Conservation (phyloP, 163 green algal species). For the Scenedesmus sp. region DNA sequence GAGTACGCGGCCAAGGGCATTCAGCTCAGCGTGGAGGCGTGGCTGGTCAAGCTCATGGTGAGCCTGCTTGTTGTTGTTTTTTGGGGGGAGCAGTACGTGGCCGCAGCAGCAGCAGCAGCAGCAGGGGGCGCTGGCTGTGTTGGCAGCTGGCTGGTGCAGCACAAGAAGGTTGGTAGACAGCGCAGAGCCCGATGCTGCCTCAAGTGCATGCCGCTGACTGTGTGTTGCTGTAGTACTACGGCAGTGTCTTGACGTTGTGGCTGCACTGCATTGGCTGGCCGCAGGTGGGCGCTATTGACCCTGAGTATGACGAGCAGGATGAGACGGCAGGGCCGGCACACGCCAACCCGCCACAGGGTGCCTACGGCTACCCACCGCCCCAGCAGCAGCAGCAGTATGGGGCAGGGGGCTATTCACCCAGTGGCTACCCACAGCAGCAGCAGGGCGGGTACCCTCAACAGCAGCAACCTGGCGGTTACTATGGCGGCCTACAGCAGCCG, state of each 20-base stretch:
- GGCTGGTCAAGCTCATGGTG: slow-evolving; percentile 70
- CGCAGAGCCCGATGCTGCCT: no score
- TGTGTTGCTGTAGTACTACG: no score
- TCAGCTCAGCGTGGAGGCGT: slow-evolving; percentile 55
- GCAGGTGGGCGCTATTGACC: slow-evolving; percentile 3
- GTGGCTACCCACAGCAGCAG: neutral
- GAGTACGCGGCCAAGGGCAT: slow-evolving; percentile 60
- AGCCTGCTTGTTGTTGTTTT: slow-evolving; percentile 5
- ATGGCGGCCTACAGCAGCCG: slow-evolving; percentile 17
- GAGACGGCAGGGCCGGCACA: slow-evolving; percentile 5
- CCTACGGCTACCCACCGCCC: neutral
- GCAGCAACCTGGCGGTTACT: neutral
- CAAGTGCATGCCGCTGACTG: no score
- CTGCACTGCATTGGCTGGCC: neutral
- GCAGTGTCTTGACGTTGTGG: neutral
- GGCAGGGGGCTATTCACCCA: neutral
- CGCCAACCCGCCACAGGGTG: neutral
- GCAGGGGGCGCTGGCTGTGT: neutral
- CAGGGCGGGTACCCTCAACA: neutral
- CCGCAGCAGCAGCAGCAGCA: neutral
- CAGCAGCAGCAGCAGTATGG: neutral
- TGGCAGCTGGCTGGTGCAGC: no score
- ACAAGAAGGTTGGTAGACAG: no score
- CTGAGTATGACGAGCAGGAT: slow-evolving; percentile 15
- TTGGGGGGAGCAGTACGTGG: neutral